Evolutionary conservation across 805 yeast genomes (phyloP), one percentile per base, ranked within the genome.

Genomic region (Metschnikowia baotianmanensis): DNA sequence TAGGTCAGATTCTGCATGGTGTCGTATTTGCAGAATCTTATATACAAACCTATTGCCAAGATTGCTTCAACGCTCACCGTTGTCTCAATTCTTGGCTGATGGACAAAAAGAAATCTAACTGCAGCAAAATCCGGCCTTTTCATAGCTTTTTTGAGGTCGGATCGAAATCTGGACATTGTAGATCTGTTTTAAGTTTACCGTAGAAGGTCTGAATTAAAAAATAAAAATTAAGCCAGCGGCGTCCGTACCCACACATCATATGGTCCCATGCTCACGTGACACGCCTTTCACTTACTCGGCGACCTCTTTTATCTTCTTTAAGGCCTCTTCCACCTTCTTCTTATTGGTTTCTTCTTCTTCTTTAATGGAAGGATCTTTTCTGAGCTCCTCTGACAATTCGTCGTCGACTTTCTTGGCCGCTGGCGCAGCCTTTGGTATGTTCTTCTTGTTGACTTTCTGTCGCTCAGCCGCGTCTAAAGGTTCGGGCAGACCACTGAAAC

Each of bases 361-460:
- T 59, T 39, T 59, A 43, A 32, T 52, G 44, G 44, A 61, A 3
- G 73, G 73, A 40, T 65, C 57, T 35, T 69, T 59, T 40, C 61
- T 55, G 17, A 59, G 57, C 36, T 55, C 68, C 40, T 69, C 72
- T 18, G 45, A 39, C 6, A 59, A 62, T 41, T 62, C 69, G 16
- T 65, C 59, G 20, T 61, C 63, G 3, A 61, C 50, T 6, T 66
- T 61, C 48, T 69, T 67, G 34, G 66, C 62, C 11, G 57, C 73
- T 2, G 72, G 72, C 20, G 65, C 69, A 3, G 75, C 74, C 40
- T 63, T 57, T 2, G 75, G 74, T 2, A 56, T 55, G 17, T 61
- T 54, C 34, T 61, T 53, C 40, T 59, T 63, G 49, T 63, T 64
- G 15, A 55, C 42, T 23, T 49, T 48, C 18, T 42, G 20, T 5